Evolutionary conservation across 192 early-diverging fungal species (phyloP), one percentile per base, ranked within the genome.

Genomic region (Spizellomyces punctatus): DNA sequence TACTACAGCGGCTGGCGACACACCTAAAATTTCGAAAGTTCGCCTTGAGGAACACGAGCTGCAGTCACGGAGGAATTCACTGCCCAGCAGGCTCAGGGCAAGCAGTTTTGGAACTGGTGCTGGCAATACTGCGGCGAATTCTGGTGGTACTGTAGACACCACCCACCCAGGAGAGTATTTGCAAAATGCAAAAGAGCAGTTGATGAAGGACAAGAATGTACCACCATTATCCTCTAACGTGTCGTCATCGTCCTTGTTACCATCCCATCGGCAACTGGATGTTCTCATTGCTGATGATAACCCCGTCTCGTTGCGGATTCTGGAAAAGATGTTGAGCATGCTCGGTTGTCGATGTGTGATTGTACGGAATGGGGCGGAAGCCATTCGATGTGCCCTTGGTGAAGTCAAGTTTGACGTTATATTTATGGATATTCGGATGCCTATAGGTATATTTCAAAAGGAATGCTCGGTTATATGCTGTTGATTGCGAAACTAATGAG

Each of bases 401-500:
- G 87, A 91, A 62, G 88, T 95, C 36, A 90, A 88, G 69, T 98
- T 94, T 81, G 94, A 96, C 68, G 82, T 94, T 44, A 95, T 98
- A 59, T 96, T 98, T 69, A 94, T 96, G 92, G 93, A 94, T 66
- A 89, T 92, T 14, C 85, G 90, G 9, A 95, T 96, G 92, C 95
- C 95, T n/a, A 91, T 95, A 46, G 83, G 91, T 95, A 91, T 85
- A 86, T 83, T 10, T 17, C 49, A 56, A 17, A 16, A 5, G 0
- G 21, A 6, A 6, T 16, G 17, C 5, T 61, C n/a, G 4, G 42
- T 67, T 58, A 48, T 19, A 48, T 44, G 42, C 17, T 65, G 10
- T 94, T 90, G 83, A 85, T 83, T 10, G 14, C 50, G 21, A 17
- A 4, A 5, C 59, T 16, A 7, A 61, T 16, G 42, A 36, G 6